phyloP scores from a whole-genome alignment of 441 rosid species.

The Eruca vesicaria region DNA sequence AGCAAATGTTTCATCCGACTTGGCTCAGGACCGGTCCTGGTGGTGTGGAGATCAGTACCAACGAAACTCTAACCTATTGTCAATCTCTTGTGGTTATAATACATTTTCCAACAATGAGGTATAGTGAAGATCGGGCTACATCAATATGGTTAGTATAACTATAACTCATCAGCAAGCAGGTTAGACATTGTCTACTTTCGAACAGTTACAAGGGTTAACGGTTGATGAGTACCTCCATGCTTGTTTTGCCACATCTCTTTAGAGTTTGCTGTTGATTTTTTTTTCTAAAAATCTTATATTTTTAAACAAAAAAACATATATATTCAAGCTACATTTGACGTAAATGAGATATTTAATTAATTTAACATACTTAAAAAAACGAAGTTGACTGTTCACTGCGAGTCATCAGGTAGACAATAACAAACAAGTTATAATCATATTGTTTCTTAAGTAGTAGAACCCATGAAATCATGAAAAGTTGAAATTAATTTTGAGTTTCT shows the following conservation, averaged over 20 bases:
- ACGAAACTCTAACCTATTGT: too few species aligned
- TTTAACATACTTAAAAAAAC: not conserved
- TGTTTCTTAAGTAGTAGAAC: slow-evolving; percentile 1
- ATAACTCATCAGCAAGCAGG: too few species aligned
- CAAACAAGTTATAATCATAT: slow-evolving; percentile 24
- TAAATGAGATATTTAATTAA: not conserved
- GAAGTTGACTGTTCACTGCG: not conserved
- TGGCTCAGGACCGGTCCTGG: too few species aligned
- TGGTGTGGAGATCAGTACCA: too few species aligned
- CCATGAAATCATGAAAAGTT: slow-evolving; percentile 5
- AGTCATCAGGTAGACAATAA: slow-evolving; percentile 4
- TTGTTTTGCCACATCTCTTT: not conserved
- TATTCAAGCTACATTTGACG: not conserved
- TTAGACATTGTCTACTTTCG: not conserved
- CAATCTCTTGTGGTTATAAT: too few species aligned
- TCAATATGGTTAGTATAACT: not conserved
- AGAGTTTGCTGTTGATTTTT: not conserved
- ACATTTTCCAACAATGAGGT: not conserved
- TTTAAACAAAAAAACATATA: not conserved
- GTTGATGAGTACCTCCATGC: not conserved
- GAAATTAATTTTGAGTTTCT: slow-evolving; percentile 9
- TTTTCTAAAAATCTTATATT: not conserved
- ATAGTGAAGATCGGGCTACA: not conserved
- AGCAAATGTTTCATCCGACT: too few species aligned
- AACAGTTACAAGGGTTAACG: not conserved